Evolutionary conservation across 345 rosid genomes (phyloP).

Genomic region (Bruguiera sexangula): DNA sequence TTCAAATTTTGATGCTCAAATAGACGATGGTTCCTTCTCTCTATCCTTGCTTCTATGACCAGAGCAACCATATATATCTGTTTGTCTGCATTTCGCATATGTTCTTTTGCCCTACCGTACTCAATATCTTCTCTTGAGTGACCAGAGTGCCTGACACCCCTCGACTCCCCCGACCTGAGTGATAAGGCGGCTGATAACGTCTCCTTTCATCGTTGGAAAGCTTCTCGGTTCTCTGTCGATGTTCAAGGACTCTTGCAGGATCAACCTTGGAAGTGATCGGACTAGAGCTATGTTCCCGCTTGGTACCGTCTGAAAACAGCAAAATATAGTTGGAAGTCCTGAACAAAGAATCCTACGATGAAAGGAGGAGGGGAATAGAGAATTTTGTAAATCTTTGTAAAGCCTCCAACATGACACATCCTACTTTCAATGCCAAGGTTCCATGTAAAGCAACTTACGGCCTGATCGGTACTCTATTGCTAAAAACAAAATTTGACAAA

Average conservation of each 20-base stretch:
- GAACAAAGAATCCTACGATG: neutral
- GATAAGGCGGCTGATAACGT: slow-evolving; percentile 33
- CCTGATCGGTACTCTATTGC: too few species aligned
- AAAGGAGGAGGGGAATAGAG: neutral
- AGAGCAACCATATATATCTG: slow-evolving; percentile 46
- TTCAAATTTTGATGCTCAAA: too few species aligned
- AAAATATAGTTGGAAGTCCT: neutral
- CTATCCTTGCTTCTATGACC: too few species aligned
- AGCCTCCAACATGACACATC: too few species aligned
- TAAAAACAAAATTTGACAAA: too few species aligned
- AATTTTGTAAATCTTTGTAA: too few species aligned
- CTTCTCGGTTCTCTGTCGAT: slow-evolving; percentile 42
- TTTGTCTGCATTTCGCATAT: slow-evolving; percentile 40
- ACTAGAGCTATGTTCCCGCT: slow-evolving; percentile 39
- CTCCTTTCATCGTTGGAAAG: slow-evolving; percentile 40
- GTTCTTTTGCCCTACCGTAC: slow-evolving; percentile 50
- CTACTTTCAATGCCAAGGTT: too few species aligned
- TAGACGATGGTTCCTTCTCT: too few species aligned
- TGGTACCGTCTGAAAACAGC: slow-evolving; percentile 46
- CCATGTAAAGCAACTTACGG: too few species aligned
- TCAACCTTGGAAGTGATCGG: slow-evolving; percentile 40
- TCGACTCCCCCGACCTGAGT: slow-evolving; percentile 41
- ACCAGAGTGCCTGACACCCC: slow-evolving; percentile 34
- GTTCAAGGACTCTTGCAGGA: slow-evolving; percentile 38
- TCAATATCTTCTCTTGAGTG: slow-evolving; percentile 38